Evolutionary conservation across 305 asterid genomes (phyloP).

Genomic region (Fraxinus ornus): DNA sequence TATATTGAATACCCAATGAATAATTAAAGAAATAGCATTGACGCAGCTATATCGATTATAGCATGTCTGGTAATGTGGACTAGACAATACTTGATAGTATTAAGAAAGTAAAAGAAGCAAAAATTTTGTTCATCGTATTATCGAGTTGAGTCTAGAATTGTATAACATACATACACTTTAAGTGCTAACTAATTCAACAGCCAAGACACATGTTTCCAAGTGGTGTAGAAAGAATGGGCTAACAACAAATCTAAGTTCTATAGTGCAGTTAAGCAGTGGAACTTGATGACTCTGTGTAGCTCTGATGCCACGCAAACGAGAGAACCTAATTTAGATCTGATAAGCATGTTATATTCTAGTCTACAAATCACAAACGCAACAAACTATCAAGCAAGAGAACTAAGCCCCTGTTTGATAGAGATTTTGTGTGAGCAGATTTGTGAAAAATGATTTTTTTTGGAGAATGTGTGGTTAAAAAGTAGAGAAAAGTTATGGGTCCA

Average conservation of each 20-base stretch:
- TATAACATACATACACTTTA: neutral
- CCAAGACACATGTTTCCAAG: neutral
- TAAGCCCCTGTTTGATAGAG: neutral
- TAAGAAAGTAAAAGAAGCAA: neutral
- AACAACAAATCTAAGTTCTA: neutral
- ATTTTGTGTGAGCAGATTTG: too few species aligned
- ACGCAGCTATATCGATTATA: neutral
- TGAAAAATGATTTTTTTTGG: too few species aligned
- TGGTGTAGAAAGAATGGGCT: neutral
- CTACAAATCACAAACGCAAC: neutral
- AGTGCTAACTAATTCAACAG: neutral
- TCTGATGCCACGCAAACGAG: neutral
- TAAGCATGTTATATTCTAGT: neutral
- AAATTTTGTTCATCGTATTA: neutral
- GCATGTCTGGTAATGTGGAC: neutral
- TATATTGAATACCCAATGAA: neutral
- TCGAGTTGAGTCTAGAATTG: neutral
- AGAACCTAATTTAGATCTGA: neutral
- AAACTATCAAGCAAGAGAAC: neutral
- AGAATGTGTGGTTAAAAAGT: conserved; percentile 29
- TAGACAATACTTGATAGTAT: neutral
- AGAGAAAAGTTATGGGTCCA: conserved; percentile 18
- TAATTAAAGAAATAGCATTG: neutral
- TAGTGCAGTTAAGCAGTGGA: neutral
- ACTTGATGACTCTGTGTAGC: neutral